phyloP scores from a whole-genome alignment of 2,329 filamentous ascomycete species.

The Colletotrichum filicis region DNA sequence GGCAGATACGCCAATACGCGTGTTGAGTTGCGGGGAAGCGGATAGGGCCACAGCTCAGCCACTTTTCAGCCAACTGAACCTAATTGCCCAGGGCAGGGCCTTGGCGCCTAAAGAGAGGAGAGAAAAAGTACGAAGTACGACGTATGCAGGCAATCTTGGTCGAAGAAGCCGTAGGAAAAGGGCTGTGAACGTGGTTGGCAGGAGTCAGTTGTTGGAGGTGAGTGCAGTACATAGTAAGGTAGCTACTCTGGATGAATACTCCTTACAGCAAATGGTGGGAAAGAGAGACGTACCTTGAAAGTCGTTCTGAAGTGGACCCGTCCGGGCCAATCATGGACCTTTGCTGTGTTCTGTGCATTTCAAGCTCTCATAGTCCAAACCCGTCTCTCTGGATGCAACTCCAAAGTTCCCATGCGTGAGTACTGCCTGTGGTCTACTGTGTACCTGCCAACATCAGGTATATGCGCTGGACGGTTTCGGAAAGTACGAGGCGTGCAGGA shows the following conservation, averaged over 20 bases:
- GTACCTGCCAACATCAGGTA: background rate
- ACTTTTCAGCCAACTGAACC: background rate
- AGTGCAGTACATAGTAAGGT: no score
- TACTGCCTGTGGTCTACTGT: no score
- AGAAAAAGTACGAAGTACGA: background rate
- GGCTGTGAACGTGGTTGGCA: background rate
- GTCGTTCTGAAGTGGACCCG: background rate
- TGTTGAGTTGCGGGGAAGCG: background rate
- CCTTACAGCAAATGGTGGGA: background rate
- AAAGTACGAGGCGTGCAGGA: background rate
- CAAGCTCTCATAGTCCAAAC: background rate
- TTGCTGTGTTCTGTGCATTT: slow-evolving; percentile 1
- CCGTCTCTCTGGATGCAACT: background rate
- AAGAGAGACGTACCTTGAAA: background rate
- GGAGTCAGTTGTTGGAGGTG: background rate
- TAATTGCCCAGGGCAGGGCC: no score
- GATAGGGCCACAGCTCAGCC: background rate
- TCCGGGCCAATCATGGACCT: background rate
- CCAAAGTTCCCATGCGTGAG: background rate
- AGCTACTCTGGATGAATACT: no score
- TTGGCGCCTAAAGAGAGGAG: background rate
- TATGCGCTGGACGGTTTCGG: background rate
- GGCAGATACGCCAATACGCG: slow-evolving; percentile 19
- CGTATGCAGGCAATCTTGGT: background rate
- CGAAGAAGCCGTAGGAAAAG: background rate